Base-by-base conservation (phyloP, 805 yeast genomes). In the Sungouiozyma intestinalis region DNA sequence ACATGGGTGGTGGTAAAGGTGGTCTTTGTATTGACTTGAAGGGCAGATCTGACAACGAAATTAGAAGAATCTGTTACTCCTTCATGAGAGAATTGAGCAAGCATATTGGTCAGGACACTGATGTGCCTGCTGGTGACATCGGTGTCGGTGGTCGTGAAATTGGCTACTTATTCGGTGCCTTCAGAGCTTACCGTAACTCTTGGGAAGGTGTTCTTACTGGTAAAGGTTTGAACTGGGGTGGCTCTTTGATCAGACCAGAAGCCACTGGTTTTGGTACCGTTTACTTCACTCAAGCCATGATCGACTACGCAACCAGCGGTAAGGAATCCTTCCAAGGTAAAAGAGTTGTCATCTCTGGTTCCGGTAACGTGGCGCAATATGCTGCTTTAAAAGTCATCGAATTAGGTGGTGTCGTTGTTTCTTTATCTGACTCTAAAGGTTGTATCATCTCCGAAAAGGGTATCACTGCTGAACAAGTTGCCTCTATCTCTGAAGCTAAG, bases 1-100 rank as follows among this genome's bases (percentile, higher is more conserved):
- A 81, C 77, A 88, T 90, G 83, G 98, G 98, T 66, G 98, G 98
- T 74, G 98, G 95, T 71, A 90, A 90, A 68, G 98, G 98, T 77
- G 98, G 98, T 67, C 75, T 95, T 47, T 96, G 90, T 71, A 92
- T 90, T 71, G 87, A 88, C 72, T 95, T 97, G 60, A 90, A 90
- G 78, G 95, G 90, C 63, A 83, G 81, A 69, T 76, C 94, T 47
- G 92, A 88, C 68, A 67, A 71, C 57, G 98, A 90, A 74, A 90
- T 90, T 71, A 82, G 98, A 76, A 81, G 95, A 69, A 90, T 90
- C 79, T 90, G 97, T 74, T 77, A 76, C 60, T 76, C 96, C 40
- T 90, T 90, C 77, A 90, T 90, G 95, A 75, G 85, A 67, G 95
- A 90, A 72, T 79, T 90, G 59, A 79, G 88, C 52, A 82, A 95